phyloP scores from a whole-genome alignment of 768 basidiomycete genomes.

The Serendipita sp. region DNA sequence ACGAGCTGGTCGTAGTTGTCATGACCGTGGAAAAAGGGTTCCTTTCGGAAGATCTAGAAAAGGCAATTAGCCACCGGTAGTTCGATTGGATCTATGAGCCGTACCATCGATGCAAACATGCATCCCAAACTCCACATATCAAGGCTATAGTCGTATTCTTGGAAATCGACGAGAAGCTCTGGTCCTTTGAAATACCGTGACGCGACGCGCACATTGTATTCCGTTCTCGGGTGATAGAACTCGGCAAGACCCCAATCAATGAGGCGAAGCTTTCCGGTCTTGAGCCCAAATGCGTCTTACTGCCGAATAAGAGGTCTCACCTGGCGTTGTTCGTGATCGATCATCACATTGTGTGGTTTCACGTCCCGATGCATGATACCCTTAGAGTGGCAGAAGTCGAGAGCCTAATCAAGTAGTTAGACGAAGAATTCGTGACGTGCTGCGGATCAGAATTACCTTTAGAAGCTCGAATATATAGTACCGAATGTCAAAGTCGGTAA shows the following conservation, averaged over 20 bases:
- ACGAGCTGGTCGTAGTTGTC: conserved; percentile 98
- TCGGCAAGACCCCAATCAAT: conserved; percentile 99
- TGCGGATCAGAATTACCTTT: conserved; percentile 36
- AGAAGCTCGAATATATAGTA: conserved; percentile 95
- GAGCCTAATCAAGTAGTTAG: conserved; percentile 35
- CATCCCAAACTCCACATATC: conserved; percentile 99
- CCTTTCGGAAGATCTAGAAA: conserved; percentile 87
- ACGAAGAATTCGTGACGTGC: conserved; percentile 4
- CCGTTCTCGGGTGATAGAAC: conserved; percentile 94
- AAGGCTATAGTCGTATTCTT: conserved; percentile 93
- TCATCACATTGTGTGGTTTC: conserved; percentile 99
- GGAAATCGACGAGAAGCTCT: conserved; percentile 91
- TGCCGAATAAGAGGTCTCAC: conserved; percentile 24
- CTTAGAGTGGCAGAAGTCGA: conserved; percentile 96
- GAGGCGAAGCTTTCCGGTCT: conserved; percentile 51
- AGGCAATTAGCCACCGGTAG: not conserved
- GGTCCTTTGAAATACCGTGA: conserved; percentile 98
- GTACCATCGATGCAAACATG: conserved; percentile 97
- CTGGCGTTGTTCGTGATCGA: conserved; percentile 93
- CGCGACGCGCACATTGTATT: conserved; percentile 96
- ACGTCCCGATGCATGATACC: conserved; percentile 99
- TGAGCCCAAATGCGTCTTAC: not conserved
- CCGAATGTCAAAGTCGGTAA: conserved; percentile 88
- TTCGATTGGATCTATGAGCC: conserved; percentile 11
- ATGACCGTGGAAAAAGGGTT: conserved; percentile 98